phyloP scores from a whole-genome alignment of 1,139 yeast species.

The Candida tropicalis region DNA sequence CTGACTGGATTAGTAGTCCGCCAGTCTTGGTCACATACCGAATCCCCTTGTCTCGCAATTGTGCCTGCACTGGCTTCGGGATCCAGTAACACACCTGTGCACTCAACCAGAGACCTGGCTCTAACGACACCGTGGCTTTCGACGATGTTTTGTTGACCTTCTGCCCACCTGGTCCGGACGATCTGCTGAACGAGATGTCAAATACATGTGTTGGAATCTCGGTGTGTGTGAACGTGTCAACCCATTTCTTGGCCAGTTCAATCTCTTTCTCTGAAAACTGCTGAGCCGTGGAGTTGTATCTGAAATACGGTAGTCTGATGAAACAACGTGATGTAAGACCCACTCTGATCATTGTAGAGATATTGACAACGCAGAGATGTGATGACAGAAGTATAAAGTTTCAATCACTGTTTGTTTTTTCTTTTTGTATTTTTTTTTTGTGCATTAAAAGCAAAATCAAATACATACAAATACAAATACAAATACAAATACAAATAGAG shows the following conservation, averaged over 20 bases:
- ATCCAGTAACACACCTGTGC: slow-evolving; percentile 58
- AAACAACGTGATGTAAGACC: not conserved
- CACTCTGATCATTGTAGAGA: not conserved
- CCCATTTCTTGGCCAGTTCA: slow-evolving; percentile 47
- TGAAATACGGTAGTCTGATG: not conserved
- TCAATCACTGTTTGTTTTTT: slow-evolving; percentile 3
- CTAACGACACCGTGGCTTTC: slow-evolving; percentile 70
- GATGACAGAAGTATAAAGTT: too few relatives aligned
- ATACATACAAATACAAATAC: not conserved
- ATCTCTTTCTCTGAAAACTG: slow-evolving; percentile 24
- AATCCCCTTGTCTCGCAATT: slow-evolving; percentile 41
- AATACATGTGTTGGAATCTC: slow-evolving; percentile 56
- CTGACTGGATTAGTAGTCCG: slow-evolving; percentile 68
- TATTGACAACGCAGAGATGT: too few relatives aligned
- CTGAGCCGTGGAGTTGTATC: not conserved
- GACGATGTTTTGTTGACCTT: slow-evolving; percentile 85
- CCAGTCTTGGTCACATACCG: slow-evolving; percentile 59
- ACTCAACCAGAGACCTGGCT: slow-evolving; percentile 47
- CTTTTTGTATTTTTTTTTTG: not conserved
- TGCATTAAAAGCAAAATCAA: not conserved
- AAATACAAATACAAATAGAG: not conserved
- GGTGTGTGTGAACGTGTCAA: slow-evolving; percentile 30
- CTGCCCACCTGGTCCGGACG: slow-evolving; percentile 96
- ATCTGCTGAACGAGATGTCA: slow-evolving; percentile 60
- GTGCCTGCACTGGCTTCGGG: slow-evolving; percentile 53